phyloP scores from a whole-genome alignment of 768 basidiomycete species.

The Tubosaeta sp. region DNA sequence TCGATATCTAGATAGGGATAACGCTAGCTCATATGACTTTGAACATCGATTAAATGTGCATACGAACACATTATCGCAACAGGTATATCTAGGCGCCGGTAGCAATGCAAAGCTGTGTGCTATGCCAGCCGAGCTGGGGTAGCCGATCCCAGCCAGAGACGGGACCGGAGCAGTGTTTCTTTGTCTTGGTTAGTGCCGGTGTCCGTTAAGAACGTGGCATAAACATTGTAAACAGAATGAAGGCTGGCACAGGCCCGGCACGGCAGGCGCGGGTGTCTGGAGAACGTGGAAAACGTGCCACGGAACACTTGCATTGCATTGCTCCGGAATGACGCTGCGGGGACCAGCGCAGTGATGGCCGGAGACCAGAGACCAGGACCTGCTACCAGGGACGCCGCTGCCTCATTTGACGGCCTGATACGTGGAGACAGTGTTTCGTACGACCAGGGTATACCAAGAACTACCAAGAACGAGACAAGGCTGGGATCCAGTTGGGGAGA shows the following conservation, averaged over 20 bases:
- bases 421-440: no score
- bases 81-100: no score
- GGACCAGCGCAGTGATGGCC: no score
- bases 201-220: conserved; percentile 3
- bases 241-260: neutral
- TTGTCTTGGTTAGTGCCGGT: no score
- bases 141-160: neutral
- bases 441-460: no score
- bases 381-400: no score
- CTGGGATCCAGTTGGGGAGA: no score
- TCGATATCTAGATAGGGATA: neutral
- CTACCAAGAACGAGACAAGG: no score
- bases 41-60: neutral
- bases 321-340: no score
- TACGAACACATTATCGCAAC: neutral
- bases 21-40: neutral
- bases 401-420: no score
- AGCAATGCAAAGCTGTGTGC: neutral
- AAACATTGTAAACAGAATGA: neutral
- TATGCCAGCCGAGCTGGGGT: neutral
- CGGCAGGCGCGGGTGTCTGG: neutral
- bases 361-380: no score
- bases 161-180: neutral
- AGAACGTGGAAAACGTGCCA: conserved; percentile 8
- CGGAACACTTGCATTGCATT: no score